Percentiles rank a stretch among this genome's conserved stretches.
These are phyloP conservation scores for Lachnellula hyalina DNA, from an alignment of 2,329 filamentous ascomycete genomes.

Conservation along the genomic window DNA sequence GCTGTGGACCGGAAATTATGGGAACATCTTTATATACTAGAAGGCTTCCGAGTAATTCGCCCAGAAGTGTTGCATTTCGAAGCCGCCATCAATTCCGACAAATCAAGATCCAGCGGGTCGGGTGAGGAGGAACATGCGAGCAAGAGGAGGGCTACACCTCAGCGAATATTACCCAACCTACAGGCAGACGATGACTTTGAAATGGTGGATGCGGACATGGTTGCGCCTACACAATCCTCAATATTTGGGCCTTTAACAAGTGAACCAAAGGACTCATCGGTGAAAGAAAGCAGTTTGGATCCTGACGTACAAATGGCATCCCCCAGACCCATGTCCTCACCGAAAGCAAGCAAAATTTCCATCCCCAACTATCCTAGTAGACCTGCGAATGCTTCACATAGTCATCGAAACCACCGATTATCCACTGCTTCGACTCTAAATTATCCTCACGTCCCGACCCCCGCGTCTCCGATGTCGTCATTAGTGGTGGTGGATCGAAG, in stretches of 20 bases:
- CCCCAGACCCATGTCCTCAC: not conserved
- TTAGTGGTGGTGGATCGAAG: constrained; percentile 47
- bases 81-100: constrained; percentile 38
- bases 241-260: constrained; percentile 22
- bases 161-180: constrained; percentile 26
- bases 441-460: not conserved
- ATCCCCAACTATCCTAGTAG: constrained; percentile 7
- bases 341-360: not conserved
- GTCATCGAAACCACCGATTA: constrained; percentile 3
- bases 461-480: constrained; percentile 21
- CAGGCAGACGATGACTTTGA: constrained; percentile 43
- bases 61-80: constrained; percentile 64
- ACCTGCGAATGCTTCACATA: constrained; percentile 1
- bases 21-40: constrained; percentile 74
- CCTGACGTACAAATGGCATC: constrained; percentile 18
- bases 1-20: constrained; percentile 81
- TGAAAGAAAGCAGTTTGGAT: constrained; percentile 15
- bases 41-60: constrained; percentile 76
- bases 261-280: constrained; percentile 6
- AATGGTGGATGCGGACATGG: constrained; percentile 37
- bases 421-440: constrained; percentile 14
- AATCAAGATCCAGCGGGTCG: constrained; percentile 11
- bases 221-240: constrained; percentile 15
- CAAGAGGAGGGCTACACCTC: constrained; percentile 50
- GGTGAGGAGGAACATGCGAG: constrained; percentile 45